These are phyloP conservation scores for Verticillium albo-atrum DNA, from an alignment of 2,329 filamentous ascomycete genomes.

Conservation along the genomic window DNA sequence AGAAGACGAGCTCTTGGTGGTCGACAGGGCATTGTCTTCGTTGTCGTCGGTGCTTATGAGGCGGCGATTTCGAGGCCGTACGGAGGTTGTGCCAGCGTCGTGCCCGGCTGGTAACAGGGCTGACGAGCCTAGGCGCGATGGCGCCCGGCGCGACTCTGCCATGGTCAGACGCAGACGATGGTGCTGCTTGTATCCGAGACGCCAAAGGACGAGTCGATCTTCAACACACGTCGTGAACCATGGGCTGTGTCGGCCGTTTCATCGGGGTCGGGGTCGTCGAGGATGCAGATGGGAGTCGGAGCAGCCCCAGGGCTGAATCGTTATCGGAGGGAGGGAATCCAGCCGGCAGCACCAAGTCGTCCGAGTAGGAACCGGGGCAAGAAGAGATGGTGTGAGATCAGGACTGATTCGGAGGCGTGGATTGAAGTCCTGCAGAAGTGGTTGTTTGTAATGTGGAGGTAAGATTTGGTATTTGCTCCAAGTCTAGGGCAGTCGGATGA, in stretches of 20 bases:
- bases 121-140: slow-evolving; percentile 40
- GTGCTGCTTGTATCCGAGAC: slow-evolving; percentile 5
- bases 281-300: neutral
- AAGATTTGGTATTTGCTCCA: neutral
- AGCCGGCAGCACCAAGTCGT: neutral
- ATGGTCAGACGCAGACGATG: slow-evolving; percentile 7
- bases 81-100: slow-evolving; percentile 32
- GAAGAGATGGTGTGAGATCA: neutral
- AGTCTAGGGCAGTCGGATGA: neutral
- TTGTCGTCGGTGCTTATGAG: slow-evolving; percentile 26
- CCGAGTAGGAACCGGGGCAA: neutral
- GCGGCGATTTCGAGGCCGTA: slow-evolving; percentile 49
- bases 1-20: slow-evolving; percentile 16
- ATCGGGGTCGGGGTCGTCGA: neutral
- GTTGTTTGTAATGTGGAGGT: neutral
- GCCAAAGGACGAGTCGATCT: slow-evolving; percentile 5
- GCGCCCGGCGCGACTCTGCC: slow-evolving; percentile 15
- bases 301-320: neutral
- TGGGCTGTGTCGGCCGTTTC: neutral
- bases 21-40: slow-evolving; percentile 18
- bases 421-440: neutral
- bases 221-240: slow-evolving; percentile 5
- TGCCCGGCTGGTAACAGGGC: slow-evolving; percentile 35
- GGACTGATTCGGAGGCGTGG: neutral
- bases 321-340: neutral